Evolutionary conservation across 768 basidiomycete genomes (phyloP), one percentile per base, ranked within the genome.

Genomic region (Harrya chromipes): DNA sequence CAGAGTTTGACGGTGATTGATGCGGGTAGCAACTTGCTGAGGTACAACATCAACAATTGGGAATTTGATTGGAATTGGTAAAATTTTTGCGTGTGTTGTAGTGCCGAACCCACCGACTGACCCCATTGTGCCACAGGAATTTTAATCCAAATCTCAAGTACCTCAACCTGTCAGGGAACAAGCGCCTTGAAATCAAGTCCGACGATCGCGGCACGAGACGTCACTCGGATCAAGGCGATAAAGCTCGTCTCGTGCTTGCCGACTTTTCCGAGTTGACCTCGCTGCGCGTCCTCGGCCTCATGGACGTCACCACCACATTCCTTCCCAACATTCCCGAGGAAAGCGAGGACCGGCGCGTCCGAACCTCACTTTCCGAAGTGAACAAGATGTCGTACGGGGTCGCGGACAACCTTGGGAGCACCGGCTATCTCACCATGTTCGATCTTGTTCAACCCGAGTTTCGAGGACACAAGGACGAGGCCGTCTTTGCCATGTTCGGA

Each of bases 11-110:
- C 77, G 46, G 81, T 88, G 27, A 75, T 99, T 57, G 97, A 99
- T 63, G 94, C 90, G 5, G 94, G 97, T 7, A 94, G 87, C 66
- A 99, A 99, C 66, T 69, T 83, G 46, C 74, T 99, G 69, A 91
- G 89, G 78, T 98, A 98, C 70, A 99, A 98, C 65, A 93, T 97
- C 58, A 89, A 91, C 58, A 99, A 99, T 62, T 94, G 87, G 87
- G 91, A 95, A 66, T 98, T 94, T 67, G 97, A 99, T 70, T 98
- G 94, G 94, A 98, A 99, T 66, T 97, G 97, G 95, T 95, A 56
- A 42, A 20, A 19, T 23, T 1, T 17, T 34, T 29, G 35, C 23
- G 27, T 50, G 7, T 11, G 4, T 37, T 7, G 11, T 38, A 45
- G 13, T 29, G 16, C 2, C 1, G 2, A 19, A 48, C 19, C 19